Percentiles rank a stretch among this genome's conserved stretches.
Evolutionary conservation across 1,139 yeast species (phyloP).

Genomic region (Taphrina sp.): DNA sequence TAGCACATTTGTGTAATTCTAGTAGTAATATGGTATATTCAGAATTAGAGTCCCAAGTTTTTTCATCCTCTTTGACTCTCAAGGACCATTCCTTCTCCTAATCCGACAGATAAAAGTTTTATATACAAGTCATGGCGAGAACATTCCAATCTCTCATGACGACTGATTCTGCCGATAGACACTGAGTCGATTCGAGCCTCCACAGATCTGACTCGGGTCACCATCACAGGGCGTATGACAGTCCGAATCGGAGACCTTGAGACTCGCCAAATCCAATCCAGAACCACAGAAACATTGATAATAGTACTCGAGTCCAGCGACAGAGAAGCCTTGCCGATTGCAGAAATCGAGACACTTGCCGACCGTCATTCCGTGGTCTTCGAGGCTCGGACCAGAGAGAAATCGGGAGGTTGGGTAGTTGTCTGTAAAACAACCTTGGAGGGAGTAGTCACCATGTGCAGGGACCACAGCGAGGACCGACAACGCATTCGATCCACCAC

Average conservation of each 20-base stretch:
- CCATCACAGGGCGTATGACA: background rate
- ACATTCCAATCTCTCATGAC: too few species aligned
- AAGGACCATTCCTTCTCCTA: too few species aligned
- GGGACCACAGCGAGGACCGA: background rate
- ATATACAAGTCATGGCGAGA: too few species aligned
- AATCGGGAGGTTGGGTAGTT: background rate
- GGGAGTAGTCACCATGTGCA: background rate
- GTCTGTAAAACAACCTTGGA: background rate
- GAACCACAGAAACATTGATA: background rate
- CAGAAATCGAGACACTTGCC: background rate
- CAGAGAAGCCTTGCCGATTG: background rate
- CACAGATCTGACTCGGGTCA: background rate
- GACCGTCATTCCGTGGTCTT: background rate
- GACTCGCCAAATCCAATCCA: background rate
- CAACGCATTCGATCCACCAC: constrained; percentile 7
- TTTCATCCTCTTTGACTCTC: too few species aligned
- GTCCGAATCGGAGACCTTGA: background rate
- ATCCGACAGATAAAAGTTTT: too few species aligned
- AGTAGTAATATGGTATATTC: too few species aligned
- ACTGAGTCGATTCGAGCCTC: background rate
- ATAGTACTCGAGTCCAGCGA: background rate
- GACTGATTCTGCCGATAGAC: too few species aligned
- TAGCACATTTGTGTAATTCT: too few species aligned
- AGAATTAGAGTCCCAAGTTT: too few species aligned
- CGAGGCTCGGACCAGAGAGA: background rate